Conservation (phyloP, 2,329 filamentous ascomycete species). For the Pseudogymnoascus verrucosus region DNA sequence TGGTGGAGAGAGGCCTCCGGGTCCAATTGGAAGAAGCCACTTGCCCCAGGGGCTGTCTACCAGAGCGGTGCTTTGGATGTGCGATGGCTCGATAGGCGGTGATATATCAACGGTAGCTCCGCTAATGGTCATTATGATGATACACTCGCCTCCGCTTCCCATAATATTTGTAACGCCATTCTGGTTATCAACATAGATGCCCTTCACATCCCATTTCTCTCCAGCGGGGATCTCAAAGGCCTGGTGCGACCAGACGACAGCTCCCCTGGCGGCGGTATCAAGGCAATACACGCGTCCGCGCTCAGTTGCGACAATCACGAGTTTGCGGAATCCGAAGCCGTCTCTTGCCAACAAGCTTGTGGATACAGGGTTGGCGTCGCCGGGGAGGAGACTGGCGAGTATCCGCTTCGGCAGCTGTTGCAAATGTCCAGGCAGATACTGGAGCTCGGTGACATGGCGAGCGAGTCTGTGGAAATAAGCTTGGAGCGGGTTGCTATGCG, state of each 20-base stretch:
- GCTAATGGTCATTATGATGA: constrained; percentile 45
- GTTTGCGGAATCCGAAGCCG: constrained; percentile 81
- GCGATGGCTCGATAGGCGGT: constrained; percentile 32
- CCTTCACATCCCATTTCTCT: constrained; percentile 57
- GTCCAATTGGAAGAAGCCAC: constrained; percentile 46
- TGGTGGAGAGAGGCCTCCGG: constrained; percentile 40
- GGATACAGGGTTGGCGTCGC: constrained; percentile 41
- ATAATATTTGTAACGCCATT: constrained; percentile 35
- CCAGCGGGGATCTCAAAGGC: constrained; percentile 49
- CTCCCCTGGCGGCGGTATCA: constrained; percentile 66
- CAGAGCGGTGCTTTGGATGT: constrained; percentile 40
- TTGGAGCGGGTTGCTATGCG: constrained; percentile 66
- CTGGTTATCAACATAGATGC: constrained; percentile 53
- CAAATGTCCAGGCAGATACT: constrained; percentile 67
- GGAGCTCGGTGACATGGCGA: constrained; percentile 71
- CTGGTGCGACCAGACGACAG: constrained; percentile 66
- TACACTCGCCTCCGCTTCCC: constrained; percentile 48
- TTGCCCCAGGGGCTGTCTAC: constrained; percentile 45
- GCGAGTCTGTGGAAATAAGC: constrained; percentile 86
- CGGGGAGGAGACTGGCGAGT: constrained; percentile 49
- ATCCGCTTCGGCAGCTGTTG: constrained; percentile 61
- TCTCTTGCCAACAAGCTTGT: constrained; percentile 51
- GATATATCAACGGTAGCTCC: constrained; percentile 42
- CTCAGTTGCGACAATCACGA: constrained; percentile 71
- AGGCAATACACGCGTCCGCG: constrained; percentile 74